Percentiles rank a stretch among this genome's conserved stretches.
Conservation (phyloP, 192 early-diverging fungal species). For the Oehlia diaphana region DNA sequence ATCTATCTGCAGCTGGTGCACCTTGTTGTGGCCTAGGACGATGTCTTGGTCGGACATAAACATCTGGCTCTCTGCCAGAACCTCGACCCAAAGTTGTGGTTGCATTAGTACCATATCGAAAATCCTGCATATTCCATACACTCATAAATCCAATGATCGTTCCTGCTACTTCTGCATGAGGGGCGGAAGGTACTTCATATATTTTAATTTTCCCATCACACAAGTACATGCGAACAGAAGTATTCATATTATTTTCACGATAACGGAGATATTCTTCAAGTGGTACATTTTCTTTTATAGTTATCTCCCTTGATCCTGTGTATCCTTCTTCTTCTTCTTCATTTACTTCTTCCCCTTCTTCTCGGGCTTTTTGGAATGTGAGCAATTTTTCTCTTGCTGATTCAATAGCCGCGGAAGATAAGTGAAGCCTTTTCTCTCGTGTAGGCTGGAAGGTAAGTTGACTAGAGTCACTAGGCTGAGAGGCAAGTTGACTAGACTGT, state of each 20-base stretch:
- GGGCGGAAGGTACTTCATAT: neutral
- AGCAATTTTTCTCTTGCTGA: neutral
- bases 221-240: neutral
- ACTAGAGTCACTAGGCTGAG: neutral
- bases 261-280: neutral
- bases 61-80: too few species aligned
- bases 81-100: too few species aligned
- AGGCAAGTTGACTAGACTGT: too few species aligned
- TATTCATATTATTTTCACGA: neutral
- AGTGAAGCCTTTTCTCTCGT: neutral
- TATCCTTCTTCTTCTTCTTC: neutral
- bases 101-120: too few species aligned
- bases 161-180: too few species aligned
- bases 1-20: too few species aligned
- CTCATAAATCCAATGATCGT: too few species aligned
- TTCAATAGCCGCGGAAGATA: neutral
- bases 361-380: neutral
- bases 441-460: neutral
- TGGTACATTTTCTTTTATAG: neutral
- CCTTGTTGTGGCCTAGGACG: too few species aligned
- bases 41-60: too few species aligned
- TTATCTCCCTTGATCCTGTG: neutral
- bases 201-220: neutral
- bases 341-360: too few species aligned
- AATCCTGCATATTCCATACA: too few species aligned